Evolutionary conservation across 176 grass and related monocot species (phyloP).

Genomic region (Themeda triandra): DNA sequence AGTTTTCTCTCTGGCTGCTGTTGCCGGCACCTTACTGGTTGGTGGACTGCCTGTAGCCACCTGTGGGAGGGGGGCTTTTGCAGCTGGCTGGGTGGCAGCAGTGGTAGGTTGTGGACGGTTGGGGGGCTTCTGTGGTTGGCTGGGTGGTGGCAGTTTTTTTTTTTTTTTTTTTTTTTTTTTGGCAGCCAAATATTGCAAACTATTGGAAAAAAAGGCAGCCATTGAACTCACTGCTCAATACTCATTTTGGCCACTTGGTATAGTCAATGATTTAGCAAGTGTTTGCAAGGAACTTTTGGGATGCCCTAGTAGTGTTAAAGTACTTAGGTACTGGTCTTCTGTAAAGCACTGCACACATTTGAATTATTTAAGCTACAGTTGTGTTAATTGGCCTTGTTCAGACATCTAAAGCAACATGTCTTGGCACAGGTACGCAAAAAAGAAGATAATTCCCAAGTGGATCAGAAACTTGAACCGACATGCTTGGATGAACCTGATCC

Average conservation of each 20-base stretch:
- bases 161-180: background rate
- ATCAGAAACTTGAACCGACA: conserved; percentile 31
- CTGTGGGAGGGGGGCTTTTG: too few relatives aligned
- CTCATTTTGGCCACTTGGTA: too few relatives aligned
- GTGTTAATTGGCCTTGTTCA: background rate
- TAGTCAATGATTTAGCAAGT: too few relatives aligned
- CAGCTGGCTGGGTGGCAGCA: background rate
- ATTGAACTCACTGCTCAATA: too few relatives aligned
- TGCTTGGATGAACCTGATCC: conserved; percentile 45
- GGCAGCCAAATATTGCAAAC: too few relatives aligned
- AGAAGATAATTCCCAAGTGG: conserved; percentile 33
- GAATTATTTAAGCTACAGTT: background rate
- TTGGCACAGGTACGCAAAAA: conserved; percentile 66
- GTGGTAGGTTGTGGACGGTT: too few relatives aligned
- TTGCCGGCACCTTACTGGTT: background rate
- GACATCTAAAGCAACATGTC: background rate
- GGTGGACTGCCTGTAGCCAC: too few relatives aligned
- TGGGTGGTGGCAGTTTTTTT: background rate
- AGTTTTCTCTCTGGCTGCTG: background rate
- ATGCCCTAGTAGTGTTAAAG: background rate
- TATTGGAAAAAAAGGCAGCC: too few relatives aligned
- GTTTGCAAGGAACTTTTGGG: background rate
- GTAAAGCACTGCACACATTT: background rate
- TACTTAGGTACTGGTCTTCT: background rate
- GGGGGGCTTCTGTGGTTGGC: background rate